Evolutionary conservation across 441 rosid genomes (phyloP).

Genomic region (Corymbia citriodora): DNA sequence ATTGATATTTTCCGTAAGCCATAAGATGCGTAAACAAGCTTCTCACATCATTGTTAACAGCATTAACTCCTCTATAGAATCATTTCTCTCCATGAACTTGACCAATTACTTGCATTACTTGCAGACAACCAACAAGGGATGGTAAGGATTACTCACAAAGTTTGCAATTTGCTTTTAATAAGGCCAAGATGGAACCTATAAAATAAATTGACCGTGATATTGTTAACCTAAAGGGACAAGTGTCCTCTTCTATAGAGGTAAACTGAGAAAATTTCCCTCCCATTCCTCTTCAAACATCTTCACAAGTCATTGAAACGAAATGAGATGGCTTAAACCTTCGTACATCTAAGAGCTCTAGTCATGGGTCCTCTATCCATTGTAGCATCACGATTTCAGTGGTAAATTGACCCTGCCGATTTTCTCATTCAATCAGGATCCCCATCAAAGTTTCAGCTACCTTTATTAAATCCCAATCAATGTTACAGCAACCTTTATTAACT

Average conservation of each 20-base stretch:
- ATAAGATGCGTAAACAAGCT: not conserved
- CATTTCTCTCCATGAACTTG: not conserved
- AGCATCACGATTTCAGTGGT: not conserved
- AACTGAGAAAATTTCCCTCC: not conserved
- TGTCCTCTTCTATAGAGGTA: not conserved
- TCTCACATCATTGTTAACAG: not conserved
- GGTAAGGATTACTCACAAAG: not conserved
- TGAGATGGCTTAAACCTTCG: not conserved
- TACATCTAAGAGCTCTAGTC: not conserved
- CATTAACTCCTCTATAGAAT: not conserved
- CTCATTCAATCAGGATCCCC: not conserved
- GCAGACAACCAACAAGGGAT: not conserved
- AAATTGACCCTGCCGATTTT: not conserved
- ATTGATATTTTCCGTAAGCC: not conserved
- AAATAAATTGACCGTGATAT: not conserved
- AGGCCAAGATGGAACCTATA: not conserved
- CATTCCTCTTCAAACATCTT: not conserved
- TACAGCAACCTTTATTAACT: not conserved
- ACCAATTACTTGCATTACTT: not conserved
- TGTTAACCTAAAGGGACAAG: not conserved
- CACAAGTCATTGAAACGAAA: not conserved
- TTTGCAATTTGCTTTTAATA: not conserved
- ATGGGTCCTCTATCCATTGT: not conserved
- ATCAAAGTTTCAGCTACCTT: not conserved
- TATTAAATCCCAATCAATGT: not conserved